Percentiles rank a stretch among this genome's conserved stretches.
Conservation (phyloP, 805 yeast genomes). For the Saccharomycopsis babjevae region DNA sequence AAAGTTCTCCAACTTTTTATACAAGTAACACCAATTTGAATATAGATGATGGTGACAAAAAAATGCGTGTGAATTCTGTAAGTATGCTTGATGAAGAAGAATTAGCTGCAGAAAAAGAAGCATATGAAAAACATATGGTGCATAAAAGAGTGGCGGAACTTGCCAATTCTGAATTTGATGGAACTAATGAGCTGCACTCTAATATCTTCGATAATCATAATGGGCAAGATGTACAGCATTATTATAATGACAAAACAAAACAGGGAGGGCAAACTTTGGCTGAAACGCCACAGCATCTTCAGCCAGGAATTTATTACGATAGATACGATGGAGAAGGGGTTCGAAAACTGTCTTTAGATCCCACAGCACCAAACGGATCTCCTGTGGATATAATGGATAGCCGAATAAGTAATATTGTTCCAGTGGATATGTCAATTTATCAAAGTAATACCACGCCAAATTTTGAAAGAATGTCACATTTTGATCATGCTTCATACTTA, state of each 20-base stretch:
- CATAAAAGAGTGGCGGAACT: background rate
- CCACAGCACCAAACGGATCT: background rate
- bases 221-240: background rate
- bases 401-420: background rate
- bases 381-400: background rate
- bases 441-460: background rate
- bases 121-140: background rate
- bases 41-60: background rate
- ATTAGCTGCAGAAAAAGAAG: background rate
- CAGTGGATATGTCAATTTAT: background rate
- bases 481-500: background rate
- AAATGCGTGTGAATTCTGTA: background rate
- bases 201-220: background rate
- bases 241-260: background rate
- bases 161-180: background rate
- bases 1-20: background rate
- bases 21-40: background rate
- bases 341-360: background rate
- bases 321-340: background rate
- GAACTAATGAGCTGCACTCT: background rate
- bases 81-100: background rate
- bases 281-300: background rate
- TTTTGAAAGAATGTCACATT: constrained; percentile 1
- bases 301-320: background rate
- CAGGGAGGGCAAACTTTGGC: background rate